phyloP scores from a whole-genome alignment of 345 rosid species.

The Citrus unshiu region DNA sequence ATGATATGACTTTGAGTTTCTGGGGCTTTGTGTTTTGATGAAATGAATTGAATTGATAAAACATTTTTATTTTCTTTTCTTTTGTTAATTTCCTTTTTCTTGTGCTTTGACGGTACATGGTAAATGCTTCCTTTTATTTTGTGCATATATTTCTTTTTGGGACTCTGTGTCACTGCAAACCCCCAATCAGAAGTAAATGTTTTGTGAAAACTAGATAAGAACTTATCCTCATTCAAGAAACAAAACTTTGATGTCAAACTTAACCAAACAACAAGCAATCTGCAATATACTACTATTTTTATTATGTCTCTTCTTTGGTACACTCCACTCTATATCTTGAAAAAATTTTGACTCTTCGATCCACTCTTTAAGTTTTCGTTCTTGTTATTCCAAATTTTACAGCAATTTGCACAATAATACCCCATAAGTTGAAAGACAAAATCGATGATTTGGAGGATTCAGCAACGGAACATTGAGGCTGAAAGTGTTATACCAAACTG shows the following conservation, averaged over 20 bases:
- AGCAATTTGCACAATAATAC: too few species aligned
- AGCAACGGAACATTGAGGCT: not conserved
- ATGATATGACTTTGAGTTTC: constrained; percentile 23
- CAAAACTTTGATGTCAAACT: not conserved
- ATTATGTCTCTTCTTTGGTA: too few species aligned
- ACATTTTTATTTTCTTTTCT: not conserved
- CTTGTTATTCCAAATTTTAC: too few species aligned
- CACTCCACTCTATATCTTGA: too few species aligned
- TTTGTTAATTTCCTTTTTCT: constrained; percentile 4
- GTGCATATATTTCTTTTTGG: constrained; percentile 19
- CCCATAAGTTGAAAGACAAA: not conserved
- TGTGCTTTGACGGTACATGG: constrained; percentile 42
- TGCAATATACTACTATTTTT: too few species aligned
- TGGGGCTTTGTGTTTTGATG: constrained; percentile 32
- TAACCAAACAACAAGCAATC: not conserved
- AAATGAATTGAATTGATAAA: constrained; percentile 11
- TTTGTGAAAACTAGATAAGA: constrained; percentile 22
- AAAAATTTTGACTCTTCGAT: too few species aligned
- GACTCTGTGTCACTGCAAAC: not conserved
- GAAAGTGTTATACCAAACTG: too few species aligned
- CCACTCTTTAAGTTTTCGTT: too few species aligned
- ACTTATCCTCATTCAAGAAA: constrained; percentile 2
- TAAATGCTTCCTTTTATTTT: constrained; percentile 16
- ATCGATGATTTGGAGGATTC: not conserved
- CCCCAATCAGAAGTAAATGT: constrained; percentile 13